Base-by-base conservation (phyloP, 148 eudicot genomes). In the Silene uniflora region DNA sequence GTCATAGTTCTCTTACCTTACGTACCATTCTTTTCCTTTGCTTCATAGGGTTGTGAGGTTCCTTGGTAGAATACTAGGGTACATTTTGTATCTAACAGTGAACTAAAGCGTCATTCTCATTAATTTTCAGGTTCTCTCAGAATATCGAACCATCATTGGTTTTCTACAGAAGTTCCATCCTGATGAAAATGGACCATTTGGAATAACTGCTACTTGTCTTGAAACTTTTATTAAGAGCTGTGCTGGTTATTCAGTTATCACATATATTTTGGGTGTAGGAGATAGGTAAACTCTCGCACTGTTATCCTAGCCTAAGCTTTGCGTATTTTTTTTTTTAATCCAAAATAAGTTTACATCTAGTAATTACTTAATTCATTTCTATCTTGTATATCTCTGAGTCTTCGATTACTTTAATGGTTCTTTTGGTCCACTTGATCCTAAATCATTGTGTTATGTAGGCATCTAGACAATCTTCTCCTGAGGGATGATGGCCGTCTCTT, bases 141-240 rank as follows among this genome's bases (percentile, higher is more conserved):
- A 95, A 82, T 87, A 95, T 80, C 97, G 97, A 18, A 95, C 82
- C 82, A 95, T 95, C 58, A 88, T 84, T 72, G 90, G 96, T 80
- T 95, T 89, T 86, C 88, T 95, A 83, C 97, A 95, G 86, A 95
- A 92, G 87, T 87, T 85, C 78, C 97, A 95, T 67, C 97, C 96
- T 1, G 98, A 92, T 77, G 93, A 90, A 73, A 88, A 89, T 52
- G 98, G 92, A 60, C 98, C 96, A 73, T 95, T 95, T 82, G 98
- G 97, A 70, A 90, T 95, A 62, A 95, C 98, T 52, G 90, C 98
- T 22, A 92, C 97, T 35, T 95, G 98, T 76, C 90, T 95, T 61
- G 98, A 95, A 77, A 95, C 98, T 67, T 95, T 95, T 74, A 95
- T 92, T 64, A 95, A 92, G 85, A 95, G 98, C 73, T 95, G 98